Evolutionary conservation across 2,329 filamentous ascomycete species (phyloP).

Genomic region (Elsinoe batatas): DNA sequence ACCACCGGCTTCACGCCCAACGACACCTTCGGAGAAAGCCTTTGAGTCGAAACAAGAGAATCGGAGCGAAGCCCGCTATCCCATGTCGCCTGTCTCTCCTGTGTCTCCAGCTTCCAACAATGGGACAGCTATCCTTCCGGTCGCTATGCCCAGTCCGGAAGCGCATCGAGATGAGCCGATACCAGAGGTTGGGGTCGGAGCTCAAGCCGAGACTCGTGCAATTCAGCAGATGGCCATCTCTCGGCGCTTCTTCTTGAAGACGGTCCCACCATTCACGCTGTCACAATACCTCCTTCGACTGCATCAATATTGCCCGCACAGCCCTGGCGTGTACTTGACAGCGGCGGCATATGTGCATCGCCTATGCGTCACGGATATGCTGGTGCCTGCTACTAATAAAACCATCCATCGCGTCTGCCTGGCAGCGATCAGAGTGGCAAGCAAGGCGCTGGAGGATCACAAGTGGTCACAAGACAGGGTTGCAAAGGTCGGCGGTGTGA

Average conservation of each 20-base stretch:
- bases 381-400: conserved; percentile 68
- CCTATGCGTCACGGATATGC: conserved; percentile 62
- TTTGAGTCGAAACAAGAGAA: conserved; percentile 18
- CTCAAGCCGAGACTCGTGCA: conserved; percentile 61
- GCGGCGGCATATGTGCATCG: conserved; percentile 80
- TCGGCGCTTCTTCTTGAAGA: conserved; percentile 86
- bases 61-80: not conserved
- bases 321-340: conserved; percentile 84
- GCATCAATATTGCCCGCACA: conserved; percentile 87
- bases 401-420: conserved; percentile 83
- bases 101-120: conserved; percentile 33
- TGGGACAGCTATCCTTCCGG: conserved; percentile 26
- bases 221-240: conserved; percentile 78
- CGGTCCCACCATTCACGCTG: conserved; percentile 70
- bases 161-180: conserved; percentile 40
- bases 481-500: conserved; percentile 80
- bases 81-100: conserved; percentile 25
- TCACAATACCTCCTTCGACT: conserved; percentile 78
- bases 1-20: conserved; percentile 55
- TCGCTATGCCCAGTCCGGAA: conserved; percentile 40
- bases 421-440: conserved; percentile 74
- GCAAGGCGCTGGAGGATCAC: conserved; percentile 90
- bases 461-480: conserved; percentile 77
- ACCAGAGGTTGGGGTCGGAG: conserved; percentile 39
- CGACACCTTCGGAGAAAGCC: conserved; percentile 44